Base-by-base conservation (phyloP, 2,329 filamentous ascomycete species). In the Fusarium sulawesiense region DNA sequence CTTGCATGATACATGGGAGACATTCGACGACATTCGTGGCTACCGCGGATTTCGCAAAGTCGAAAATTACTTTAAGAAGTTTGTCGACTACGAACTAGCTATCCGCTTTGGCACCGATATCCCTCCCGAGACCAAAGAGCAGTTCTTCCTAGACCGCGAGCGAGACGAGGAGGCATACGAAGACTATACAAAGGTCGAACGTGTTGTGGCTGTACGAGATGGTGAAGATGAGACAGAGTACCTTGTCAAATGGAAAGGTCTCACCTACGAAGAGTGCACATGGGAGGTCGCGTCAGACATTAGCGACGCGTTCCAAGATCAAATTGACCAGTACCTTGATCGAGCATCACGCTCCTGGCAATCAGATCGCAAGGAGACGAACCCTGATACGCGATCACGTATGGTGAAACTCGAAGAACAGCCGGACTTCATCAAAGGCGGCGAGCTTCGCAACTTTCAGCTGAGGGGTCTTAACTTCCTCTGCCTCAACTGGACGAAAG, bases 1-100 rank as follows among this genome's bases (percentile, higher is more conserved):
- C 78, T 91, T 97, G 73, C 96, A 99, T 82, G 93, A 97, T 60
- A 97, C 94, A 0, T 99, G 96, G 95, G 94, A 98, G 80, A 91
- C 90, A 0, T 91, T 91, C 63, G 90, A 93, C 58, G 87, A 85
- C 21, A 87, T 98, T 29, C 86, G 89, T 25, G 88, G 90, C n/a
- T 92, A 91, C 77, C 93, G 93, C 67, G 95, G 96, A 65, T 91
- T 91, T 71, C 92, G 94, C 50, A 94, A 94, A 62, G 86, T 99
- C 10, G 96, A 98, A 77, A 99, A 99, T 78, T 99, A 98, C 83
- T 94, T 93, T 80, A 90, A 91, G 74, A 97, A 94, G 78, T 85
- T 92, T 42, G 89, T 98, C 54, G 88, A 91, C 70, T 89, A 92
- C 71, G 94, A 98, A 76, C 87, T 97, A 57, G 89, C 91, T 63